Evolutionary conservation across 139 green algal genomes (phyloP), one percentile per base, ranked within the genome.

Genomic region (Spirogloea muscicola): DNA sequence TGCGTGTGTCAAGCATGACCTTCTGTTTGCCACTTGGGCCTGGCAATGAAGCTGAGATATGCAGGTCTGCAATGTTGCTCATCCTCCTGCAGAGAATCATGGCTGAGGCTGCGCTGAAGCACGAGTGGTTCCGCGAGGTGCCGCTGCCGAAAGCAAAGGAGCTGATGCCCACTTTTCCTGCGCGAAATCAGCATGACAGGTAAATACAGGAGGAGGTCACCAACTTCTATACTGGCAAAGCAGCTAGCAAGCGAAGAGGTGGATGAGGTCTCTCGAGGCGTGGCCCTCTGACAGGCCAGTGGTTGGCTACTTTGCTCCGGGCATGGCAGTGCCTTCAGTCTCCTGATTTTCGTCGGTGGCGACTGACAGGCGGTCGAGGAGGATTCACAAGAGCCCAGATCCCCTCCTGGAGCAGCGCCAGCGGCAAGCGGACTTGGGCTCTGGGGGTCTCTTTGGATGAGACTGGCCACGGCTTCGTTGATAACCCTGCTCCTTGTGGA

Each of bases 101-200:
- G 36, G 65, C 65, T 21, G 65, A 67, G 0, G 41, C 36, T 16
- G 65, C 65, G 36, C 65, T 74, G 41, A 31, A 74, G 29, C 65
- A 74, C 42, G 65, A 74, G 52, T 74, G 65, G 65, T 74, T 74
- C 52, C 36, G 42, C 3, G 65, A 74, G 36, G 65, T 74, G 43
- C 65, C 65, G 16, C 65, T 74, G 3, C 65, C 65, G n/a, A 74
- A 74, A 43, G 65, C 40, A 2, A 31, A 74, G 16, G 65, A 74
- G 43, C 36, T 74, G 29, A 74, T 74, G 65, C 34, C 55, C 39
- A 70, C 34, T 3, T 49, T 61, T 67, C 67, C 67, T 13, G 67
- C 49, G 37, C 48, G 67, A 0, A 76, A 68, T 39, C 49, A 76
- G 21, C 67, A 76, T 27, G 67, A 76, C 67, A 76, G 67, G 67